Evolutionary conservation across 1,139 yeast species (phyloP), one percentile per base, ranked within the genome.

Genomic region (Hansenula sp.): DNA sequence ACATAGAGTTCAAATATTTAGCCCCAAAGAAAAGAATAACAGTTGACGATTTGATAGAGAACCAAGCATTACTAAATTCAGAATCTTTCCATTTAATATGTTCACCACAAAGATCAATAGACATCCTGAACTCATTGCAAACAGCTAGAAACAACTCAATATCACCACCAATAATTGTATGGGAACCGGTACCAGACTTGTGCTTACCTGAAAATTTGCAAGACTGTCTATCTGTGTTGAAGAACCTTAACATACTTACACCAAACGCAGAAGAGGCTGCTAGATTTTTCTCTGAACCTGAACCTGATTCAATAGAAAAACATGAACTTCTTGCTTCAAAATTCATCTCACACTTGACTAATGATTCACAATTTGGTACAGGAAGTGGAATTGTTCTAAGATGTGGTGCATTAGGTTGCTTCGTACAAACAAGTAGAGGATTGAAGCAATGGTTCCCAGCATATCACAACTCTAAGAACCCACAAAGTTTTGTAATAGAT

Each of bases 211-310:
- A 69, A 32, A 71, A 77, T 44, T 65, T 73, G 32, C 55, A 56
- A 0, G 59, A 57, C 1, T 69, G 85, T 41, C 44, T 60, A 1
- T 43, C 53, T 6, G 64, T 79, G 4, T 59, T 86, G 22, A 63
- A 68, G 13, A 50, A 64, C 11, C 69, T 86, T 2, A 78, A 79
- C 40, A 55, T 89, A 0, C 69, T 89, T 32, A 77, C 95, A 0
- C 97, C 97, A 1, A 90, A 90, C 59, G 77, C 86, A 13, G 80
- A 83, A 35, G 97, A 90, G 59, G 90, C 90, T 0, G 82, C 88
- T 1, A 60, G 71, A 29, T 71, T 79, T 35, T 69, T 79, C 34
- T 77, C 73, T 2, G 50, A 55, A 29, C 46, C 53, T 0, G 81
- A 76, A 45, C 82, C 82, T 0, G 35, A 42, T 2, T 53, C 56